phyloP scores from a whole-genome alignment of 768 basidiomycete species.

The Podaxis sp. region DNA sequence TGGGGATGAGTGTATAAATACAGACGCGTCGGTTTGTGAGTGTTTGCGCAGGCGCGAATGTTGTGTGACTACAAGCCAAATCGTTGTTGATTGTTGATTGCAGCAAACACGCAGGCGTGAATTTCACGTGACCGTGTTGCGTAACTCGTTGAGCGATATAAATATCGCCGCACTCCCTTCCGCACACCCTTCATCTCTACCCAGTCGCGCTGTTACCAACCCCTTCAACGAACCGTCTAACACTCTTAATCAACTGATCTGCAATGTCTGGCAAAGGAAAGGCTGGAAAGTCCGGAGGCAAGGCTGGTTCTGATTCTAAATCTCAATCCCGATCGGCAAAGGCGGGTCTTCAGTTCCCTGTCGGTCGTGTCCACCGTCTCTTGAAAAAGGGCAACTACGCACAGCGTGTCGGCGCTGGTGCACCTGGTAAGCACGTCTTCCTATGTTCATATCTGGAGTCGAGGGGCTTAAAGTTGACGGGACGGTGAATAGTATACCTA shows the following conservation, averaged over 20 bases:
- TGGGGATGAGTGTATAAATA: constrained; percentile 9
- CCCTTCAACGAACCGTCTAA: constrained; percentile 12
- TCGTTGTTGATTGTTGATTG: constrained; percentile 13
- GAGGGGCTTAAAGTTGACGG: background rate
- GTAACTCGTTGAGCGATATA: constrained; percentile 26
- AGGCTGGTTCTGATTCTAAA: constrained; percentile 46
- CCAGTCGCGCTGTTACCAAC: constrained; percentile 13
- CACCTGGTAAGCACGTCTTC: constrained; percentile 52
- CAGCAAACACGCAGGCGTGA: background rate
- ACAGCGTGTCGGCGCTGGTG: constrained; percentile 67
- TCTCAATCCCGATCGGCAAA: constrained; percentile 67
- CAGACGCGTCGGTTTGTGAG: constrained; percentile 6
- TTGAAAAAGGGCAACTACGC: constrained; percentile 85
- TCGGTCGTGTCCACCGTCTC: constrained; percentile 90
- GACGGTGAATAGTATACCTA: constrained; percentile 60
- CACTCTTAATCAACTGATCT: constrained; percentile 13
- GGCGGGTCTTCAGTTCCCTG: constrained; percentile 79
- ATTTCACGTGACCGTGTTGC: background rate
- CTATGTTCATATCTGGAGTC: background rate
- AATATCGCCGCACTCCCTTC: constrained; percentile 22
- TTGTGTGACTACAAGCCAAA: background rate
- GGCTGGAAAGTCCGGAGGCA: background rate
- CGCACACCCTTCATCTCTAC: constrained; percentile 7
- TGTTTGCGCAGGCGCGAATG: constrained; percentile 6
- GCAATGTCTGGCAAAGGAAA: background rate